Base-by-base conservation (phyloP, 2,329 filamentous ascomycete species). In the Colletotrichum abscissum region DNA sequence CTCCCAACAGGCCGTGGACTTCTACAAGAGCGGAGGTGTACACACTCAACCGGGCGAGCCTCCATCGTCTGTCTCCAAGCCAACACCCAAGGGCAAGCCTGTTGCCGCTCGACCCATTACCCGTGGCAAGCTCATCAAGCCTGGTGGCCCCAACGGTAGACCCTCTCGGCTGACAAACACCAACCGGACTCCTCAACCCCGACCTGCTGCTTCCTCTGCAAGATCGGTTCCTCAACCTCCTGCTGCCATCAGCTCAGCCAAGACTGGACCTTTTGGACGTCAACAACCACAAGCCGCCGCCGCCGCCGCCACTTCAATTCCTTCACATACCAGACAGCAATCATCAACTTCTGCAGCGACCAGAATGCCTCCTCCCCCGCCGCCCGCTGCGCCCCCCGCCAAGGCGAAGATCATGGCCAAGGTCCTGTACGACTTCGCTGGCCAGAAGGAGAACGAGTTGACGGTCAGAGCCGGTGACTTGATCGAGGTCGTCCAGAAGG, bases 11-110 rank as follows among this genome's bases (percentile, higher is more conserved):
- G 85, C 88, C 4, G 92, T 92, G 60, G 97, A 99, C 82, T 90
- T 92, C 75, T 99, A 99, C 88, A 99, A 99, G 89, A 98, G 95
- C 81, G 92, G 94, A 73, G 92, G 92, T 19, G 92, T 99, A 67
- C 97, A 98, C 81, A 98, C 95, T 0, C 92, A 92, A 57, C 91
- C 89, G 56, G 97, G 97, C 76, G 94, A 98, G 83, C 89, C 95
- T 28, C 89, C 96, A 11, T 95, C 90, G 80, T 97, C 95, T 0
- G 87, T 91, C 8, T 98, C 96, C 6, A 92, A 89, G 77, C 94
- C 95, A 1, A 97, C 95, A 65, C 97, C 97, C 1, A 95, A 94
- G 81, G 93, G 92, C 74, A 98, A 96, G 82, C 94, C 94, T 55
- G 89, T 98, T 26, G 92, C 95, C 54, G 93, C 94, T 16, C 94